Percentiles rank a stretch among this genome's conserved stretches.
phyloP scores from a whole-genome alignment of 1,139 yeast species.

The Debaryomyces fabryi region DNA sequence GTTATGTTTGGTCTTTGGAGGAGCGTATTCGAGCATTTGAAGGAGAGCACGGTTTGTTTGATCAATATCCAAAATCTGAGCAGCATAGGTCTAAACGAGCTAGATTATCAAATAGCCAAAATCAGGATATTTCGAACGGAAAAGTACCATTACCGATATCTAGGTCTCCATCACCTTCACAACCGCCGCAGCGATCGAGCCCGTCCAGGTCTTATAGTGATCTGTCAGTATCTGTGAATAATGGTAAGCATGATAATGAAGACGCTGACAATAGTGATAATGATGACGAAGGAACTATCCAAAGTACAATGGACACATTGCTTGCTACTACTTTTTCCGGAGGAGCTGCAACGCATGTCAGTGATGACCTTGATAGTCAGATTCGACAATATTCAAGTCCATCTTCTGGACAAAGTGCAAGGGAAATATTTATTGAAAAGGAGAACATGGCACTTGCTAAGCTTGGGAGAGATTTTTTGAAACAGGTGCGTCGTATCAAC shows the following conservation, averaged over 20 bases:
- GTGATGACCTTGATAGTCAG: conserved; percentile 12
- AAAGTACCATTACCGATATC: not conserved
- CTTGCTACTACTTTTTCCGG: conserved; percentile 10
- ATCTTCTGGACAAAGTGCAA: conserved; percentile 7
- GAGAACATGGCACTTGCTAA: conserved; percentile 11
- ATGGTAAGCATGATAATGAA: not conserved
- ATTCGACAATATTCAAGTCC: conserved; percentile 10
- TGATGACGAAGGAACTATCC: not conserved
- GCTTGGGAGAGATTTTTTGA: conserved; percentile 14
- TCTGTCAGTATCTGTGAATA: not conserved
- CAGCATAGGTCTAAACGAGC: not conserved
- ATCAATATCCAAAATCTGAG: too few species aligned
- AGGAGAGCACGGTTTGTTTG: not conserved
- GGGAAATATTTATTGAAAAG: conserved; percentile 14
- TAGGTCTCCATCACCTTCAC: not conserved
- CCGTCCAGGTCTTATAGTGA: not conserved
- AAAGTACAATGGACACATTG: conserved; percentile 11
- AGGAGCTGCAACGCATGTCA: conserved; percentile 10
- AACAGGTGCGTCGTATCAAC: conserved; percentile 13
- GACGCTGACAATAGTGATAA: not conserved
- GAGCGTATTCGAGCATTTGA: not conserved
- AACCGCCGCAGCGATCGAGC: not conserved
- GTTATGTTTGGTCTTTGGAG: conserved; percentile 7
- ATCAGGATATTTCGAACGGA: not conserved
- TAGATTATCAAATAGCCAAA: not conserved